Percentiles rank a stretch among this genome's conserved stretches.
Conservation (phyloP, 2,329 filamentous ascomycete species). For the Celoporthe dispersa region DNA sequence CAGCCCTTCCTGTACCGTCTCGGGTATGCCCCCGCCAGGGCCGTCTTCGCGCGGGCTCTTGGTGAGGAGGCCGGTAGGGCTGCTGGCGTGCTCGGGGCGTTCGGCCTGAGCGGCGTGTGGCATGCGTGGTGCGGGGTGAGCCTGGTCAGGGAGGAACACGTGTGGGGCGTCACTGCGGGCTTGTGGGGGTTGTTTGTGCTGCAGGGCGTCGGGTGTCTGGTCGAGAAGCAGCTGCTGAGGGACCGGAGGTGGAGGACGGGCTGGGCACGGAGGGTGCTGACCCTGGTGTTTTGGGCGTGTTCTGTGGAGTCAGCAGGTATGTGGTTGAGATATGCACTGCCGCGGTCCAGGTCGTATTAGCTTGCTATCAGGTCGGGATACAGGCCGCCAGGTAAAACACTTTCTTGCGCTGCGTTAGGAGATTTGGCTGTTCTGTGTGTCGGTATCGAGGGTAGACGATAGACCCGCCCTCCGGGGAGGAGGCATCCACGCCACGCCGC, state of each 20-base stretch:
- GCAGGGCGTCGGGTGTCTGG: conserved; percentile 19
- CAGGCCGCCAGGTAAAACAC: too few relatives aligned
- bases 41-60: neutral
- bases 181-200: conserved; percentile 16
- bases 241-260: neutral
- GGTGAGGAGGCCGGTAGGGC: conserved; percentile 6
- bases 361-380: too few relatives aligned
- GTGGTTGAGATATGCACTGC: conserved; percentile 20
- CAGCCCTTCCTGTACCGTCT: conserved; percentile 11
- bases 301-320: conserved; percentile 21
- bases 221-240: conserved; percentile 1
- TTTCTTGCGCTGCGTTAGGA: too few relatives aligned
- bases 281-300: conserved; percentile 3
- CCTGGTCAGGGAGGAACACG: conserved; percentile 6
- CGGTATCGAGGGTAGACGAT: too few relatives aligned
- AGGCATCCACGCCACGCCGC: too few relatives aligned
- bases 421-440: too few relatives aligned
- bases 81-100: conserved; percentile 17
- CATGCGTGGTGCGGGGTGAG: conserved; percentile 17
- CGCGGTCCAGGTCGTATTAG: neutral
- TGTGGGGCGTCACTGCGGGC: conserved; percentile 12
- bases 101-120: conserved; percentile 18
- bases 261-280: neutral
- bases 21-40: conserved; percentile 11
- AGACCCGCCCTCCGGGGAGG: too few relatives aligned